phyloP scores from a whole-genome alignment of 208 protist species.

The Porcisia deanei region DNA sequence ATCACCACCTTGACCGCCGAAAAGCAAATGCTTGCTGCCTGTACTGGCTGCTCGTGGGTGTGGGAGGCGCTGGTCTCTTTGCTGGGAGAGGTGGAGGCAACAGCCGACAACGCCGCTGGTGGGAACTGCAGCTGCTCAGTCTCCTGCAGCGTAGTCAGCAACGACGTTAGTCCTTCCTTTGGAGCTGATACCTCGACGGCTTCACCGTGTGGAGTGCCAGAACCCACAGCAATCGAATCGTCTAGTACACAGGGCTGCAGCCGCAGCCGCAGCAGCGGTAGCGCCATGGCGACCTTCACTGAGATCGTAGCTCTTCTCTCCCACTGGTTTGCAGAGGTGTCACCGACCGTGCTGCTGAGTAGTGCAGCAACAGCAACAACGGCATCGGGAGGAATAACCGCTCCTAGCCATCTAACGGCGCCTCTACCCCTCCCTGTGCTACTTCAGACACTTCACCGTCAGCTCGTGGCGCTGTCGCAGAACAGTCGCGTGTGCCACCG shows the following conservation, averaged over 20 bases:
- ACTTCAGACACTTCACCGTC: slow-evolving; percentile 15
- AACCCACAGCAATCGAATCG: neutral
- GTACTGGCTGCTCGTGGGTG: slow-evolving; percentile 36
- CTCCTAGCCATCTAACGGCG: neutral
- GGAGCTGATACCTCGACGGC: neutral
- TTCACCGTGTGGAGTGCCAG: neutral
- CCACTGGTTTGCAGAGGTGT: slow-evolving; percentile 19
- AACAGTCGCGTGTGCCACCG: neutral
- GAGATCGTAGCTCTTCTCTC: slow-evolving; percentile 13
- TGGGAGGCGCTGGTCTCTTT: slow-evolving; percentile 30
- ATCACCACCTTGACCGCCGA: slow-evolving; percentile 41
- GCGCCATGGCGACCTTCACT: slow-evolving; percentile 4
- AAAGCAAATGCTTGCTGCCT: slow-evolving; percentile 43
- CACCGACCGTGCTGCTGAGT: slow-evolving; percentile 18
- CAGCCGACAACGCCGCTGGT: neutral
- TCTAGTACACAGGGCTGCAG: slow-evolving; percentile 2
- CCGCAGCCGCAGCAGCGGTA: slow-evolving; percentile 3
- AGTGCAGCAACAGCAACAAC: neutral
- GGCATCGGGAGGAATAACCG: neutral
- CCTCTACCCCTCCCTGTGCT: slow-evolving; percentile 13
- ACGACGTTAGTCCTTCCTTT: neutral
- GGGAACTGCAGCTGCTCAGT: neutral
- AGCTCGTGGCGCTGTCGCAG: slow-evolving; percentile 11
- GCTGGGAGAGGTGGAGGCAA: slow-evolving; percentile 10
- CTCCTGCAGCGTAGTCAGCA: neutral